Percentiles rank a stretch among this genome's conserved stretches.
Evolutionary conservation across 768 basidiomycete genomes (phyloP).

Genomic region (Lentinus brumalis): DNA sequence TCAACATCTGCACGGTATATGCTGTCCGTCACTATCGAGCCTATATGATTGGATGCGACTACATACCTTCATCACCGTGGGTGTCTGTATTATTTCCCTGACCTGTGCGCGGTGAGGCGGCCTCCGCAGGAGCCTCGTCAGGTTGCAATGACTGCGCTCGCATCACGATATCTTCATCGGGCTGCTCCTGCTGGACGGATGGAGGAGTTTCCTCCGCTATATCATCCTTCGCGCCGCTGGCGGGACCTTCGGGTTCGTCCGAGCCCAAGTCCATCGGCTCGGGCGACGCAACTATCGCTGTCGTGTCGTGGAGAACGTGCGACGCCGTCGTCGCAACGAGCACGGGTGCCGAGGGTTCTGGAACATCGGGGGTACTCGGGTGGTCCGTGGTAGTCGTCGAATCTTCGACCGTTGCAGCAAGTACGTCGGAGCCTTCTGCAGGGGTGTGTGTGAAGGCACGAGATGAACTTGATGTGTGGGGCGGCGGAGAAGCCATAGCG

Average conservation of each 20-base stretch:
- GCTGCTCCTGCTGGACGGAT: no score
- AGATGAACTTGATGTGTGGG: not conserved
- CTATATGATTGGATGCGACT: no score
- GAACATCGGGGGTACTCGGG: no score
- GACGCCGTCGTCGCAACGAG: no score
- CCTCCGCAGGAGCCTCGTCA: not conserved
- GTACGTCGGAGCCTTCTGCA: no score
- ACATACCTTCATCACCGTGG: no score
- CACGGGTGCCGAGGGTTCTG: no score
- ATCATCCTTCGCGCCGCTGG: not conserved
- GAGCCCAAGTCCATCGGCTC: slow-evolving; percentile 2
- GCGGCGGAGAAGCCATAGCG: not conserved
- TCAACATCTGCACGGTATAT: not conserved
- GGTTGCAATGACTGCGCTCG: not conserved
- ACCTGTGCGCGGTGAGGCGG: not conserved
- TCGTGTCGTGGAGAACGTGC: not conserved
- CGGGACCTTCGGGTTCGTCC: not conserved
- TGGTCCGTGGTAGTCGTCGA: no score
- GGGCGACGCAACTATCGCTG: not conserved
- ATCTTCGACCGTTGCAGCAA: no score
- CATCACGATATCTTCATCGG: not conserved
- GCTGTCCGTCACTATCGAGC: no score
- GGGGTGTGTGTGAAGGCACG: not conserved
- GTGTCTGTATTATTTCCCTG: not conserved
- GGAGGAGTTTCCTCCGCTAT: no score